A percentile compares a stretch with the other conserved stretches of the same genome.
phyloP scores from a whole-genome alignment of 768 basidiomycete species.

The Lentinula boryana region DNA sequence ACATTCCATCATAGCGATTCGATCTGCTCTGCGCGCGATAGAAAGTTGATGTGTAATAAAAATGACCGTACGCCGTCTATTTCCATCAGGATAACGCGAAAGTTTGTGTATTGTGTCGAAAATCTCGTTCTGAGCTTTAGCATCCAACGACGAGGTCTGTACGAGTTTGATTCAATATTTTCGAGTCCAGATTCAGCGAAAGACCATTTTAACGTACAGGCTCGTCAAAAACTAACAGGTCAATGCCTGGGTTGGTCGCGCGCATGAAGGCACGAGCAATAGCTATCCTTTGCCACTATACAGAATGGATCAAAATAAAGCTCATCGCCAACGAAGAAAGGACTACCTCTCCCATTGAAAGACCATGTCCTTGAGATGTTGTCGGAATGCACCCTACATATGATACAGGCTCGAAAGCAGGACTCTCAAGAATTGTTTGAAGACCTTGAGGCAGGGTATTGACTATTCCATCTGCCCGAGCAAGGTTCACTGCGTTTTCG shows the following conservation, averaged over 20 bases:
- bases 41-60: conserved; percentile 83
- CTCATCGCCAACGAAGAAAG: neutral
- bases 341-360: conserved; percentile 82
- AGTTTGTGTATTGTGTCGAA: conserved; percentile 70
- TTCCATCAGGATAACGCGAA: conserved; percentile 48
- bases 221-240: conserved; percentile 81
- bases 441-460: conserved; percentile 65
- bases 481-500: conserved; percentile 60
- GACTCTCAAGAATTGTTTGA: conserved; percentile 63
- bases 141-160: conserved; percentile 76
- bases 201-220: conserved; percentile 43
- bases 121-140: conserved; percentile 73
- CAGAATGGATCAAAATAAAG: neutral
- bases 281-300: conserved; percentile 84
- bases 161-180: neutral
- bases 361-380: conserved; percentile 48
- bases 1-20: conserved; percentile 81
- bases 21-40: conserved; percentile 78
- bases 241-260: conserved; percentile 65
- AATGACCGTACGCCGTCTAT: conserved; percentile 59
- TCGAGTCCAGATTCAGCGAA: too few species aligned
- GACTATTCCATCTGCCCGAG: conserved; percentile 64
- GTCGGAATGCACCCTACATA: conserved; percentile 33
- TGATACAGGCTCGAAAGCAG: conserved; percentile 50
- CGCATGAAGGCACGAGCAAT: conserved; percentile 86